Evolutionary conservation across 345 rosid species (phyloP).

Genomic region (Hibiscus trionum): DNA sequence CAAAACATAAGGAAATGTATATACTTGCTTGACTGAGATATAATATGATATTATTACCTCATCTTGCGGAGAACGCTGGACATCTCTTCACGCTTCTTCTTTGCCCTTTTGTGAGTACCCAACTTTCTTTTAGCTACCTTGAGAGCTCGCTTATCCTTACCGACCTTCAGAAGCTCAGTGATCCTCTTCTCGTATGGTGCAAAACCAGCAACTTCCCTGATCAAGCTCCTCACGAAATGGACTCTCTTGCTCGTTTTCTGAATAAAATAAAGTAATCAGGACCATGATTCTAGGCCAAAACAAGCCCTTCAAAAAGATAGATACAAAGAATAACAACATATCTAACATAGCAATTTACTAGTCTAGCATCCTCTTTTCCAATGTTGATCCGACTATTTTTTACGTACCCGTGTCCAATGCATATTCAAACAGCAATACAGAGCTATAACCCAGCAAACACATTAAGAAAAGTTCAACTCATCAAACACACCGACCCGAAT

Average conservation of each 20-base stretch:
- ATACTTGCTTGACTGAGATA: background rate
- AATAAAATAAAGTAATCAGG: background rate
- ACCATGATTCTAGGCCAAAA: background rate
- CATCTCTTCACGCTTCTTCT: slow-evolving; percentile 94
- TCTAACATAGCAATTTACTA: background rate
- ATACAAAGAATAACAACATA: background rate
- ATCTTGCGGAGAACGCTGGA: slow-evolving; percentile 35
- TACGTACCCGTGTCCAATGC: too few species aligned
- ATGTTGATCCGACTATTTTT: too few species aligned
- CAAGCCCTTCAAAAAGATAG: background rate
- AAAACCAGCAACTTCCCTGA: slow-evolving; percentile 88
- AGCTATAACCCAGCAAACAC: too few species aligned
- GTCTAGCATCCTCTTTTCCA: background rate
- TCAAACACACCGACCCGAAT: background rate
- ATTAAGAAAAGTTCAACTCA: too few species aligned
- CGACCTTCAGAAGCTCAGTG: slow-evolving; percentile 79
- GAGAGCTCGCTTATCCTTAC: slow-evolving; percentile 85
- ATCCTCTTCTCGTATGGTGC: slow-evolving; percentile 92
- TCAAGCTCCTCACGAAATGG: slow-evolving; percentile 56
- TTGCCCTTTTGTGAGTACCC: slow-evolving; percentile 92
- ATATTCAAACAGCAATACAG: too few species aligned
- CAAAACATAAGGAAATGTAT: background rate
- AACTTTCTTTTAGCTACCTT: slow-evolving; percentile 86
- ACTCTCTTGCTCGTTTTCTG: slow-evolving; percentile 89
- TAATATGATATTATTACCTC: slow-evolving; percentile 31